phyloP scores from a whole-genome alignment of 108 stramenopile species.

The Licmophora abbreviata region DNA sequence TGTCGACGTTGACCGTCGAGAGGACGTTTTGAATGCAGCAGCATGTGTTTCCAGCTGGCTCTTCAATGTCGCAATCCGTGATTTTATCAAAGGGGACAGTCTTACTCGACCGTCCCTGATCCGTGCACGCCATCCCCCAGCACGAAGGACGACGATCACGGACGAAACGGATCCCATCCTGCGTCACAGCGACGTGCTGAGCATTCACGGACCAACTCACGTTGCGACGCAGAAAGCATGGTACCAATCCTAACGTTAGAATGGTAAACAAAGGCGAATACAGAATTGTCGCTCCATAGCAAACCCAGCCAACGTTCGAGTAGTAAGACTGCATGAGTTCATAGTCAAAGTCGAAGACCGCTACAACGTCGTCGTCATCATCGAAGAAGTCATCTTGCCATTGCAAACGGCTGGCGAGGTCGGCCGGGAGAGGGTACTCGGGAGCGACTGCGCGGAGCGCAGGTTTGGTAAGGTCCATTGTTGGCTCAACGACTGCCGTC shows the following conservation, averaged over 20 bases:
- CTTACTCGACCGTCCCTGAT: constrained; percentile 18
- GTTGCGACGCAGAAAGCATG: constrained; percentile 12
- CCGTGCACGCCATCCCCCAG: constrained; percentile 19
- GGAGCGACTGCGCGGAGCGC: background rate
- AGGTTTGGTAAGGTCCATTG: background rate
- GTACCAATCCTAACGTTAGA: background rate
- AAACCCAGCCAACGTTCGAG: background rate
- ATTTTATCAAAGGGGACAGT: constrained; percentile 33
- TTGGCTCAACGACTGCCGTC: background rate
- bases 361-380: constrained; percentile 15
- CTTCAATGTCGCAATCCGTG: constrained; percentile 31
- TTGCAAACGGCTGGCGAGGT: constrained; percentile 4
- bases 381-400: constrained; percentile 40
- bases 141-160: constrained; percentile 8
- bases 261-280: constrained; percentile 4
- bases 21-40: constrained; percentile 16
- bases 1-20: constrained; percentile 23
- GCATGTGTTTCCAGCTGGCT: constrained; percentile 19
- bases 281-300: constrained; percentile 1
- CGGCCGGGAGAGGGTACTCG: background rate
- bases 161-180: constrained; percentile 35
- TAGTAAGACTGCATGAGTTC: constrained; percentile 8
- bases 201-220: constrained; percentile 16
- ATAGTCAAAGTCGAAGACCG: constrained; percentile 41
- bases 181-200: constrained; percentile 34